phyloP scores from a whole-genome alignment of 768 basidiomycete genomes.

The Tulasnella sp. region DNA sequence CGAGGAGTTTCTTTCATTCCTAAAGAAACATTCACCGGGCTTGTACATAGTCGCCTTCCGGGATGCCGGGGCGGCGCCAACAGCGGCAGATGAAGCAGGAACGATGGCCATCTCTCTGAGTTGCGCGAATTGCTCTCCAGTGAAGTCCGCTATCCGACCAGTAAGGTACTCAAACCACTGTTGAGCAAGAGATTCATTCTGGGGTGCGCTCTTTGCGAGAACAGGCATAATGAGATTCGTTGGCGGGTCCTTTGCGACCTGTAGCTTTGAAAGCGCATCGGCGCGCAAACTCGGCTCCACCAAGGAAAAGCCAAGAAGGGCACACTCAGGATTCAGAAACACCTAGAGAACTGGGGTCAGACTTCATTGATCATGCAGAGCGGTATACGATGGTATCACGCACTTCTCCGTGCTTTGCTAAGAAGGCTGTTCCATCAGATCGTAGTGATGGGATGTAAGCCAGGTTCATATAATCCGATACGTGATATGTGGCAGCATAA shows the following conservation, averaged over 20 bases:
- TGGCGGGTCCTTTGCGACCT: slow-evolving; percentile 59
- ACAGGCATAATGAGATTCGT: slow-evolving; percentile 45
- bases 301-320: slow-evolving; percentile 63
- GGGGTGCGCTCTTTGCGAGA: slow-evolving; percentile 50
- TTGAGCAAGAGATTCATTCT: slow-evolving; percentile 41
- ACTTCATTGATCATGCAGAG: neutral
- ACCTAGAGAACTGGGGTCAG: slow-evolving; percentile 36
- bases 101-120: slow-evolving; percentile 56
- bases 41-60: neutral
- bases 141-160: slow-evolving; percentile 52
- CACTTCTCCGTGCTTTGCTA: slow-evolving; percentile 60
- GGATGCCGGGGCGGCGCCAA: neutral
- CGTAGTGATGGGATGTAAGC: slow-evolving; percentile 71
- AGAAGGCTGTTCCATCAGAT: slow-evolving; percentile 34
- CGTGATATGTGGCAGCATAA: slow-evolving; percentile 47
- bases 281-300: slow-evolving; percentile 42
- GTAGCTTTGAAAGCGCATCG: slow-evolving; percentile 50
- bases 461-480: slow-evolving; percentile 42
- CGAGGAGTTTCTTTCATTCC: slow-evolving; percentile 27
- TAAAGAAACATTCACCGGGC: slow-evolving; percentile 53
- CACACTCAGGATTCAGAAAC: slow-evolving; percentile 55
- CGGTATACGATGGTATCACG: slow-evolving; percentile 13
- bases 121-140: slow-evolving; percentile 38
- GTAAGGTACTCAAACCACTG: slow-evolving; percentile 61
- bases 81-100: slow-evolving; percentile 33